Base-by-base conservation (phyloP, 2,329 filamentous ascomycete species). In the Fusarium tuaranense region DNA sequence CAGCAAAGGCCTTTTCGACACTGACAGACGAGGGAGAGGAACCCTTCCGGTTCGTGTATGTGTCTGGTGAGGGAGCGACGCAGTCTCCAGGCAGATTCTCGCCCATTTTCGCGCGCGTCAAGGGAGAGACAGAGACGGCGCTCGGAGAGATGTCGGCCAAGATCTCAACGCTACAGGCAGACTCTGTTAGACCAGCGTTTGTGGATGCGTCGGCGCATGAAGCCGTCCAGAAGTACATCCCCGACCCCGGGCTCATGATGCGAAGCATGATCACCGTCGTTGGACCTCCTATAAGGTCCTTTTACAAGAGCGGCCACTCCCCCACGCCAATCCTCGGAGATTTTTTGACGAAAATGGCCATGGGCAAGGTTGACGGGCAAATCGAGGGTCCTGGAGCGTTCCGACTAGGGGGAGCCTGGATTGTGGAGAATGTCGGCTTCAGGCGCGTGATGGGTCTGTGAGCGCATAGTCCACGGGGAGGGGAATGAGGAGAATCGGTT, bases 1-100 rank as follows among this genome's bases (percentile, higher is more conserved):
- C 92, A 0, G 92, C 91, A 1, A 84, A 86, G 68, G 89, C 91
- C 14, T 92, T 94, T 76, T 80, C 86, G 1, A 80, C 80, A 0
- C 81, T 92, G 14, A 82, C 87, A 0, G 74, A 79, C 4, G 82
- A 82, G 16, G 79, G 41, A 5, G 36, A 82, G 5, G 78, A 85
- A 46, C 88, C 90, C 0, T 92, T 95, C 81, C 90, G 89, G 62
- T 95, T 95, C 80, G 86, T 95, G 72, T 93, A 91, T 78, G 88
- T 95, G 34, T 95, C 93, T 0, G 92, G 91, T 59, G 83, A 85
- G 62, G 90, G 90, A 55, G 88, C 91, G 0, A 92, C 90, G 2
- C 87, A 87, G 20, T 82, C 82, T 1, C 92, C 92, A 0, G 87
- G 87, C 4, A 79, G 81, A 6, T 87, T 91, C 75, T 88, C 91